These are phyloP conservation scores for Tripterygium wilfordii DNA, from an alignment of 177 flowering plant genomes.

Conservation along the genomic window DNA sequence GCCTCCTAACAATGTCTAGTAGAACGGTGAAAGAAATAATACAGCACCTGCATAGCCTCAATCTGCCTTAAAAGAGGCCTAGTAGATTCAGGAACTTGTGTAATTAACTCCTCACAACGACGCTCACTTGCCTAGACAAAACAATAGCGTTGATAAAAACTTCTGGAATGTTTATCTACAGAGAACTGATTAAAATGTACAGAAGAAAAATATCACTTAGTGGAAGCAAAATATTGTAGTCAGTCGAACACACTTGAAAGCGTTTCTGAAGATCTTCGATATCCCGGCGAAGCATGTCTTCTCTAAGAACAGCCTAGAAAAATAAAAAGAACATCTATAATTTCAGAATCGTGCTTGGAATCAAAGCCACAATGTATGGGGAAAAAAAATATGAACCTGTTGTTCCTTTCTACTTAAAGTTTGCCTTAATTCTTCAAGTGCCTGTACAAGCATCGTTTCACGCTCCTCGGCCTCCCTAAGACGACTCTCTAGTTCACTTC, in stretches of 20 bases:
- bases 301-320: constrained; percentile 78
- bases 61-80: constrained; percentile 97
- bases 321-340: constrained; percentile 2
- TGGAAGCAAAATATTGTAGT: too few species aligned
- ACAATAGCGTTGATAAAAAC: too few species aligned
- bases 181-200: too few species aligned
- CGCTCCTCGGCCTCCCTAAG: constrained; percentile 88
- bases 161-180: too few species aligned
- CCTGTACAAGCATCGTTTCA: constrained; percentile 85
- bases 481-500: constrained; percentile 86
- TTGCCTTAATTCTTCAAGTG: constrained; percentile 91
- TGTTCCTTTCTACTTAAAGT: constrained; percentile 87
- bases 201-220: too few species aligned
- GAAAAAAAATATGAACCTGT: constrained; percentile 55
- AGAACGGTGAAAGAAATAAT: too few species aligned
- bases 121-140: constrained; percentile 92
- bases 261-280: constrained; percentile 97
- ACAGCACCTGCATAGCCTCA: constrained; percentile 99
- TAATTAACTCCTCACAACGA: constrained; percentile 90
- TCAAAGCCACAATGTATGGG: too few species aligned
- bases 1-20: too few species aligned
- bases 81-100: constrained; percentile 99
- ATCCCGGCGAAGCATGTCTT: constrained; percentile 84
- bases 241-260: constrained; percentile 67
- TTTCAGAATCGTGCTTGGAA: too few species aligned